Conservation (phyloP, 2,329 filamentous ascomycete species). For the Claviceps capensis region DNA sequence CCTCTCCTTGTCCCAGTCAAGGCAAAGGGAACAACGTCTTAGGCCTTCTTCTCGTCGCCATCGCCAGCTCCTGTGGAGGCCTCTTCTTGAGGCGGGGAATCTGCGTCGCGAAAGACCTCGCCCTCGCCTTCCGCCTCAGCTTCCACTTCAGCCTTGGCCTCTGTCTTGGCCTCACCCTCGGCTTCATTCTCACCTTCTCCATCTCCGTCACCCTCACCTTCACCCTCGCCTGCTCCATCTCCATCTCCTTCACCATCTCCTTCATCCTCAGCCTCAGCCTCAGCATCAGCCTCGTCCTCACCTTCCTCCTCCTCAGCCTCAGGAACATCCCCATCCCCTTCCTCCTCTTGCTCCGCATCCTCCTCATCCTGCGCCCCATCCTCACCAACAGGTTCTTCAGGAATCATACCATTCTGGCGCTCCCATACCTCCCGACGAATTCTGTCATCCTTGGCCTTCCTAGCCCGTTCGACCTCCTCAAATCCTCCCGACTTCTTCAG, state of each 20-base stretch:
- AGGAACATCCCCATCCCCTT: slow-evolving; percentile 18
- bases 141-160: background rate
- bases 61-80: background rate
- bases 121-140: background rate
- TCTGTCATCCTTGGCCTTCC: slow-evolving; percentile 74
- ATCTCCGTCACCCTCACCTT: slow-evolving; percentile 10
- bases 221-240: slow-evolving; percentile 18
- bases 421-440: slow-evolving; percentile 71
- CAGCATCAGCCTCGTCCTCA: background rate
- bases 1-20: background rate
- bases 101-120: slow-evolving; percentile 7
- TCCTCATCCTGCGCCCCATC: slow-evolving; percentile 12
- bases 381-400: slow-evolving; percentile 29
- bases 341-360: slow-evolving; percentile 7
- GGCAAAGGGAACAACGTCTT: background rate
- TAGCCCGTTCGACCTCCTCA: slow-evolving; percentile 78
- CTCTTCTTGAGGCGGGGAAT: slow-evolving; percentile 1
- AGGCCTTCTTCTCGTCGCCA: slow-evolving; percentile 4
- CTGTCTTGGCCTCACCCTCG: slow-evolving; percentile 6
- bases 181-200: slow-evolving; percentile 16
- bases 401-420: slow-evolving; percentile 43
- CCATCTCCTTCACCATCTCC: slow-evolving; percentile 5
- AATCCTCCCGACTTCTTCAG: slow-evolving; percentile 93
- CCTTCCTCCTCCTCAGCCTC: background rate
- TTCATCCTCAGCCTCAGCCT: background rate